Conservation (phyloP, 163 green algal species). For the Chloroidium sp. region DNA sequence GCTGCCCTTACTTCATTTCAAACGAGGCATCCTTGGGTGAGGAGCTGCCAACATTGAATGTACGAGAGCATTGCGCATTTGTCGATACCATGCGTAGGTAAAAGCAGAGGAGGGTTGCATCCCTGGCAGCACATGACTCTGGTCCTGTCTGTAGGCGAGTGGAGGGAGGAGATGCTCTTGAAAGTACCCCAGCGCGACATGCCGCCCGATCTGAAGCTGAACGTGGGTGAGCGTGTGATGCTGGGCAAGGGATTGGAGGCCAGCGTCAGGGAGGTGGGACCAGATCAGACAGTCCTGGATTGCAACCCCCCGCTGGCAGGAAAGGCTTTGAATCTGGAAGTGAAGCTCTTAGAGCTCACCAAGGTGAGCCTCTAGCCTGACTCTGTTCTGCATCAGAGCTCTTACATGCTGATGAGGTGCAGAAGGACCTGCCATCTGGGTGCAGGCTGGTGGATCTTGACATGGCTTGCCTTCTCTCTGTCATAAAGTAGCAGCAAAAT, state of each 20-base stretch:
- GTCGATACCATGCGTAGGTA: background rate
- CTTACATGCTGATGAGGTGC: background rate
- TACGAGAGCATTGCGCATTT: no score
- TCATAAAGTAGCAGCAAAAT: background rate
- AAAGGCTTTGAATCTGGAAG: constrained; percentile 66
- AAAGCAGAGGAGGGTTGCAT: background rate
- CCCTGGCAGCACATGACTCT: background rate
- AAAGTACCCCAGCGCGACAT: constrained; percentile 33
- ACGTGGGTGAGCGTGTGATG: constrained; percentile 36
- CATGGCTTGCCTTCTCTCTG: background rate
- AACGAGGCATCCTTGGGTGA: no score
- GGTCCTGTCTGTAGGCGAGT: constrained; percentile 19
- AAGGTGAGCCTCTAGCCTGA: constrained; percentile 10
- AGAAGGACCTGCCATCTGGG: background rate
- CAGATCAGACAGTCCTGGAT: constrained; percentile 44
- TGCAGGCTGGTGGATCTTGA: background rate
- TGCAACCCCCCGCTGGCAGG: constrained; percentile 68
- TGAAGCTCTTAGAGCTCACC: constrained; percentile 35
- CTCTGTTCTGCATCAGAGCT: background rate
- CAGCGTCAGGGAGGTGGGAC: constrained; percentile 6
- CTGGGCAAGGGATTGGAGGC: constrained; percentile 57
- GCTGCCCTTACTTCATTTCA: no score
- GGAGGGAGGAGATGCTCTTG: constrained; percentile 21
- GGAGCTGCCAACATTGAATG: no score
- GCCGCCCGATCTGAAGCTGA: constrained; percentile 30